Conservation (phyloP, 257 asterid species). For the Solanum pennellii region DNA sequence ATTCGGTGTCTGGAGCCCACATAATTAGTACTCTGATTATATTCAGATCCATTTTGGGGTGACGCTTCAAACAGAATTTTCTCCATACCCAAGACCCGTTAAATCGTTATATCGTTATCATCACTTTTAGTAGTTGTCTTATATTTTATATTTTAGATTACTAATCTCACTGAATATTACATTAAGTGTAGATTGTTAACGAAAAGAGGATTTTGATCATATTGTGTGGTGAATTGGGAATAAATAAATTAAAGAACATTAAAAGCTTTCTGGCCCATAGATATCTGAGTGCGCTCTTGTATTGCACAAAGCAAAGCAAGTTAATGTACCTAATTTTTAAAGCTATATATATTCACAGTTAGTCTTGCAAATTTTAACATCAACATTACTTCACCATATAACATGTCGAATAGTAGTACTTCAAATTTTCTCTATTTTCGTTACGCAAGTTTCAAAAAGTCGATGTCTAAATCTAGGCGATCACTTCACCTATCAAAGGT, state of each 20-base stretch:
- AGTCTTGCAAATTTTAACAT: background rate
- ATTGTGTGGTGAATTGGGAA: background rate
- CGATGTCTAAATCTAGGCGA: slow-evolving; percentile 1
- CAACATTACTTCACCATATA: background rate
- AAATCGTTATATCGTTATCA: background rate
- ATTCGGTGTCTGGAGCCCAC: too few species aligned
- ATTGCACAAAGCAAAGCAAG: background rate
- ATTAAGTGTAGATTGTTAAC: background rate
- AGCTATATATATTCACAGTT: background rate
- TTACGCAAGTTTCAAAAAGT: background rate
- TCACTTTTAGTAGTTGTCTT: background rate
- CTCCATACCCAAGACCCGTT: too few species aligned
- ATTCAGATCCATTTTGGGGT: too few species aligned
- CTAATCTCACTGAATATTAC: background rate
- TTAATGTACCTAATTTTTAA: background rate
- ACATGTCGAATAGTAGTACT: slow-evolving; percentile 4
- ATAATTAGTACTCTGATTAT: accelerated
- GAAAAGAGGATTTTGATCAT: background rate
- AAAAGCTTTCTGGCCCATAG: background rate
- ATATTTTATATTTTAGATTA: background rate
- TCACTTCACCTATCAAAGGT: background rate
- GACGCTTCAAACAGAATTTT: too few species aligned
- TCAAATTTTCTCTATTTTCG: slow-evolving; percentile 10
- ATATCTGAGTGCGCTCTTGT: background rate
- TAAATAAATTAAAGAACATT: background rate